A percentile compares a stretch with the other conserved stretches of the same genome.
Conservation (phyloP, 78 protist species). For the Ministeria vibrans region DNA sequence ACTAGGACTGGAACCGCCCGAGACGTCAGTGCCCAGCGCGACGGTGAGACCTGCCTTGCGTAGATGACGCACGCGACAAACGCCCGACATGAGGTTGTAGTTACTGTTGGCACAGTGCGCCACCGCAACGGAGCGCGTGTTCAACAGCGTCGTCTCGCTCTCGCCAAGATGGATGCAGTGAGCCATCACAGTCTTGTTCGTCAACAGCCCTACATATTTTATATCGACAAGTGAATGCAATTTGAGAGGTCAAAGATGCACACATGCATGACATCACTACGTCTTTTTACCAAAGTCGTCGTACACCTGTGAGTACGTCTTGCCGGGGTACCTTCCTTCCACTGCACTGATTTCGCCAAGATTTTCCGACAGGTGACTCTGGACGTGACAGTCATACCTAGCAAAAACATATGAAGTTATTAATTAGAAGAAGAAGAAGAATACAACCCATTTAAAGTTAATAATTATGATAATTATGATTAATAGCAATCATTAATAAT, state of each 20-base stretch:
- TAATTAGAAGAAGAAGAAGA: too few relatives aligned
- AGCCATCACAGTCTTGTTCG: conserved; percentile 50
- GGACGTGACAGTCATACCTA: conserved; percentile 27
- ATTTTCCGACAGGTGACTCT: conserved; percentile 70
- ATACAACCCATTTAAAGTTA: too few relatives aligned
- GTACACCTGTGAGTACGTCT: conserved; percentile 58
- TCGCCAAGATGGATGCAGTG: conserved; percentile 54
- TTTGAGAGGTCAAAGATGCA: too few relatives aligned
- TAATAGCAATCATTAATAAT: too few relatives aligned
- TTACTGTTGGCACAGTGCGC: conserved; percentile 67
- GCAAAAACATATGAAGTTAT: too few relatives aligned
- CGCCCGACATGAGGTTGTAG: conserved; percentile 16
- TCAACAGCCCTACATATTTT: too few relatives aligned
- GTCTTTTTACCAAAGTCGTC: conserved; percentile 13
- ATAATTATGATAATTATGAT: too few relatives aligned
- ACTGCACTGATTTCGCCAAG: conserved; percentile 48
- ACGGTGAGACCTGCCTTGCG: conserved; percentile 1
- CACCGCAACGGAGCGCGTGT: conserved; percentile 16
- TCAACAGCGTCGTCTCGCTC: conserved; percentile 27
- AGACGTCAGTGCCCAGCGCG: conserved; percentile 72
- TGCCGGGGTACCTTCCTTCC: conserved; percentile 22
- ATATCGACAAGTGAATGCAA: too few relatives aligned
- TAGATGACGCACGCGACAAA: not conserved
- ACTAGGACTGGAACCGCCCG: conserved; percentile 59
- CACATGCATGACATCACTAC: too few relatives aligned